phyloP scores from a whole-genome alignment of 176 grass and related monocot species.

The Rhynchospora pubera region DNA sequence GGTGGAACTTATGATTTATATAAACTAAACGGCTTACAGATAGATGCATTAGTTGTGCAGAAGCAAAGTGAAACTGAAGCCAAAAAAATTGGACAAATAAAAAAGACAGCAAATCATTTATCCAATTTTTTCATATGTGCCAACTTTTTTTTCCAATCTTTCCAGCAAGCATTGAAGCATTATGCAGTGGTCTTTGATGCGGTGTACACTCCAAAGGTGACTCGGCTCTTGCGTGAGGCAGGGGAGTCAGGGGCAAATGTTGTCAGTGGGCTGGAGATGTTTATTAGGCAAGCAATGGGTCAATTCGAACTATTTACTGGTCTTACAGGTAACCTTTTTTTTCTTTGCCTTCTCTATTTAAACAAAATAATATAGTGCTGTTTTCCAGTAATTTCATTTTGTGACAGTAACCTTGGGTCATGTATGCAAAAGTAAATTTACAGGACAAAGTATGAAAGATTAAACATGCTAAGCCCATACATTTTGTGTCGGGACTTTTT shows the following conservation, averaged over 20 bases:
- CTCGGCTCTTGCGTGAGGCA: slow-evolving; percentile 78
- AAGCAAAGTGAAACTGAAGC: slow-evolving; percentile 1
- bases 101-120: neutral
- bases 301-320: slow-evolving; percentile 92
- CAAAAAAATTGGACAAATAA: neutral
- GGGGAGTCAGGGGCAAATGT: slow-evolving; percentile 63
- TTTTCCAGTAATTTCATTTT: neutral
- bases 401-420: neutral
- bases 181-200: slow-evolving; percentile 92
- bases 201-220: slow-evolving; percentile 91
- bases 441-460: neutral
- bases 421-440: neutral
- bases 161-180: slow-evolving; percentile 77
- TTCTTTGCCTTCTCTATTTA: neutral
- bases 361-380: neutral
- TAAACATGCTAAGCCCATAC: neutral
- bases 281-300: slow-evolving; percentile 86
- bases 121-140: neutral
- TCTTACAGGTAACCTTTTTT: slow-evolving; percentile 46
- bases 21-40: neutral
- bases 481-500: neutral
- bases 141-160: slow-evolving; percentile 17
- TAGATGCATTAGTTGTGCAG: neutral
- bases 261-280: slow-evolving; percentile 98
- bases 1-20: neutral